phyloP scores from a whole-genome alignment of 2,329 filamentous ascomycete genomes.

The Pyrenochaeta sp. region DNA sequence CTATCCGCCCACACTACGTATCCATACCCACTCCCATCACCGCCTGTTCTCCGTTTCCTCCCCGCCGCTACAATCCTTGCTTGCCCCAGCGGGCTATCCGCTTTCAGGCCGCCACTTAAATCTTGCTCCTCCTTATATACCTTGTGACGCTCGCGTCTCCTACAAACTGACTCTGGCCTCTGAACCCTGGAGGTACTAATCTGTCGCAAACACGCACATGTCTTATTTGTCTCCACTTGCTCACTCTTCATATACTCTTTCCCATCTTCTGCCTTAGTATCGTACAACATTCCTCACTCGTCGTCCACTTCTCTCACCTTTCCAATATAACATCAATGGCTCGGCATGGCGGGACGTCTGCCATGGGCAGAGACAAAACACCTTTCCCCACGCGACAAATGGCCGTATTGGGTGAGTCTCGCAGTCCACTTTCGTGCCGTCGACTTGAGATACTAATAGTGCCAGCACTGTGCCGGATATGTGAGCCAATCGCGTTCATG shows the following conservation, averaged over 20 bases:
- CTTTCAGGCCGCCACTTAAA: slow-evolving; percentile 51
- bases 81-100: slow-evolving; percentile 43
- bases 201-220: slow-evolving; percentile 42
- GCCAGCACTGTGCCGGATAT: slow-evolving; percentile 89
- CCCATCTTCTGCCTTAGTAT: slow-evolving; percentile 17
- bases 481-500: slow-evolving; percentile 99
- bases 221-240: slow-evolving; percentile 32
- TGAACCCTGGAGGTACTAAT: slow-evolving; percentile 34
- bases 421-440: neutral
- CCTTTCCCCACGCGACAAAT: slow-evolving; percentile 67
- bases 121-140: slow-evolving; percentile 51
- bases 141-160: slow-evolving; percentile 46
- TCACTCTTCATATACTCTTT: slow-evolving; percentile 11
- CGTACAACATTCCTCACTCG: slow-evolving; percentile 2
- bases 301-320: slow-evolving; percentile 3
- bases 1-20: slow-evolving; percentile 49
- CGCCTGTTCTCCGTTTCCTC: slow-evolving; percentile 49
- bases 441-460: slow-evolving; percentile 7
- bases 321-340: slow-evolving; percentile 33
- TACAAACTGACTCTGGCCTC: slow-evolving; percentile 38
- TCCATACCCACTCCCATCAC: slow-evolving; percentile 48
- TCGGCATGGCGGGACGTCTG: slow-evolving; percentile 38
- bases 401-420: slow-evolving; percentile 60
- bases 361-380: slow-evolving; percentile 44
- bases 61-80: slow-evolving; percentile 49